phyloP scores from a whole-genome alignment of 2,329 filamentous ascomycete species.

The Alternaria metachromatica region DNA sequence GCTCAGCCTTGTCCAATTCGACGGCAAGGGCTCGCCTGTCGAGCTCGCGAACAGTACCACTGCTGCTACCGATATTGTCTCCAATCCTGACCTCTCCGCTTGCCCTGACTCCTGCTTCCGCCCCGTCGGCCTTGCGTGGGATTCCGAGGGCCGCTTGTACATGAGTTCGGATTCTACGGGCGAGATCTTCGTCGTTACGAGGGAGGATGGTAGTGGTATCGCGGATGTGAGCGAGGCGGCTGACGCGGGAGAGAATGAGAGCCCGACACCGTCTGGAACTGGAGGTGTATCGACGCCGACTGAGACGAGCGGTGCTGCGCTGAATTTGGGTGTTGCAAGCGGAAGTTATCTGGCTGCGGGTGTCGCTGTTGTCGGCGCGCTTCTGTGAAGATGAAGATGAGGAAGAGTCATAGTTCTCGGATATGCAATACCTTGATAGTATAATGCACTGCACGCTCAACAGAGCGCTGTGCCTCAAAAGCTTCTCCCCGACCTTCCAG shows the following conservation, averaged over 20 bases:
- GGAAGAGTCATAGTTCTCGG: neutral
- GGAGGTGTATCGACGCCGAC: constrained; percentile 14
- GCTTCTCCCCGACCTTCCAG: neutral
- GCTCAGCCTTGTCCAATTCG: constrained; percentile 56
- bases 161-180: constrained; percentile 69
- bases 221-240: constrained; percentile 29
- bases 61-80: constrained; percentile 61
- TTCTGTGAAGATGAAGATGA: constrained; percentile 1
- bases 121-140: constrained; percentile 65
- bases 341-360: constrained; percentile 14
- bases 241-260: constrained; percentile 19
- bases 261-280: constrained; percentile 14
- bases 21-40: constrained; percentile 54
- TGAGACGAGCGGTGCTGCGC: neutral
- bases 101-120: constrained; percentile 68
- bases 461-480: neutral
- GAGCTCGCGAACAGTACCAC: constrained; percentile 55
- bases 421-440: neutral
- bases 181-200: constrained; percentile 65
- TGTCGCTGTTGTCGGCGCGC: constrained; percentile 8
- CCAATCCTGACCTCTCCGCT: constrained; percentile 59
- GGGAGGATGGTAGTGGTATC: constrained; percentile 39
- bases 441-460: neutral
- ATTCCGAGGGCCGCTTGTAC: constrained; percentile 62
- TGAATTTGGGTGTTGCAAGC: constrained; percentile 1